Percentiles rank a stretch among this genome's conserved stretches.
Conservation (phyloP, 1,284 basidiomycete species). For the Ceratobasidium sp. region DNA sequence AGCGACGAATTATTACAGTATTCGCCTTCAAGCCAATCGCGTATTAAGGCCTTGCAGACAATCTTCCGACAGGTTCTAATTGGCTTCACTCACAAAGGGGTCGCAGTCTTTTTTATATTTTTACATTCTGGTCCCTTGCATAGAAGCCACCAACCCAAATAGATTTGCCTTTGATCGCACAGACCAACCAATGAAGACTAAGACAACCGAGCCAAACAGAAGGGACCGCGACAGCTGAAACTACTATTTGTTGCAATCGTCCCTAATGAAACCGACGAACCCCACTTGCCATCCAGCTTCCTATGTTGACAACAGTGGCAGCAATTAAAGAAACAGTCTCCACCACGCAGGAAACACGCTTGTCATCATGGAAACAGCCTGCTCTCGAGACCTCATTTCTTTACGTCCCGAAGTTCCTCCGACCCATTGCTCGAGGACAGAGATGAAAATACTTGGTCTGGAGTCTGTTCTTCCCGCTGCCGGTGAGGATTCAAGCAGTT, state of each 20-base stretch:
- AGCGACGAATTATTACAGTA: slow-evolving; percentile 4
- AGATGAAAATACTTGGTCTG: background rate
- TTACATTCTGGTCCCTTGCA: too few species aligned
- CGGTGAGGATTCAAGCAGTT: slow-evolving; percentile 16
- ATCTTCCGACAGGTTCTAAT: too few species aligned
- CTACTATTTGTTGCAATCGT: too few species aligned
- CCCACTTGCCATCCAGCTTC: background rate
- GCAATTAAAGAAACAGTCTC: slow-evolving; percentile 23
- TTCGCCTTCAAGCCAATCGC: too few species aligned
- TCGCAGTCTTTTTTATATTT: too few species aligned
- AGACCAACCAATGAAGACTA: too few species aligned
- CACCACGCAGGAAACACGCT: slow-evolving; percentile 34
- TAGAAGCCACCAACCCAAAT: too few species aligned
- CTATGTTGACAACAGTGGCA: background rate
- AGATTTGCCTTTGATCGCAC: too few species aligned
- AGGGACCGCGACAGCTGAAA: too few species aligned
- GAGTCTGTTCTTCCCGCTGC: background rate
- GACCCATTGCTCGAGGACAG: background rate
- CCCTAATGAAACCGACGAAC: background rate
- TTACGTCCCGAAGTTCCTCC: slow-evolving; percentile 26
- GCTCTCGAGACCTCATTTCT: background rate
- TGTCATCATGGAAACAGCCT: slow-evolving; percentile 24
- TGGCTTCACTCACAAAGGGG: too few species aligned
- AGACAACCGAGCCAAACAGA: too few species aligned
- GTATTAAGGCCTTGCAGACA: too few species aligned